Conservation (phyloP, 768 basidiomycete species). For the Boletus rufocinnamomeus region DNA sequence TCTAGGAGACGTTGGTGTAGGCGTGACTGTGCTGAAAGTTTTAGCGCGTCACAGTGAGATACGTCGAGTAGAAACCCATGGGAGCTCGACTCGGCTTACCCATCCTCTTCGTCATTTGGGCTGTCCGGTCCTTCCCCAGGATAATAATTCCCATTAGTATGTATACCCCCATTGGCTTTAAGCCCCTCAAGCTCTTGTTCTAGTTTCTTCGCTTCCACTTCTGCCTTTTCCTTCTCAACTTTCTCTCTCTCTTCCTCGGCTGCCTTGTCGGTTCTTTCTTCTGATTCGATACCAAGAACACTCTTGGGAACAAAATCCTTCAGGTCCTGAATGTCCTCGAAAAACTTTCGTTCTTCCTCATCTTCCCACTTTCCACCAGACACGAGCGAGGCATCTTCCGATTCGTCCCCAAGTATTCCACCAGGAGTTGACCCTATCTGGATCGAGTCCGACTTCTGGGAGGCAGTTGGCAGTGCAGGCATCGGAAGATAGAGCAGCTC, state of each 20-base stretch:
- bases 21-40: constrained; percentile 50
- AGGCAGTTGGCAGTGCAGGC: constrained; percentile 79
- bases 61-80: constrained; percentile 7
- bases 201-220: constrained; percentile 70
- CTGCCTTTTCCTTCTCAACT: constrained; percentile 55
- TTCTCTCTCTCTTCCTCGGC: constrained; percentile 47
- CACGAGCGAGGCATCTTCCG: constrained; percentile 51
- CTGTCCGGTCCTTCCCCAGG: constrained; percentile 10
- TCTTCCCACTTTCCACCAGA: constrained; percentile 95
- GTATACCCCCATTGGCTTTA: constrained; percentile 37
- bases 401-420: constrained; percentile 50
- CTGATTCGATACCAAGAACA: constrained; percentile 69
- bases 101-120: constrained; percentile 33
- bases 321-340: constrained; percentile 89
- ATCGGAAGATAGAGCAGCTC: constrained; percentile 85
- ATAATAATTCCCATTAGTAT: constrained; percentile 24
- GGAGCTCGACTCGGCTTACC: constrained; percentile 20
- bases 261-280: constrained; percentile 42
- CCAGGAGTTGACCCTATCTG: constrained; percentile 58
- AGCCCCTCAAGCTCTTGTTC: constrained; percentile 77
- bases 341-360: constrained; percentile 93
- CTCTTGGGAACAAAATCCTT: constrained; percentile 90
- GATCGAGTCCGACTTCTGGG: constrained; percentile 82
- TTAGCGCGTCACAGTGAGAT: constrained; percentile 42
- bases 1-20: constrained; percentile 69